Evolutionary conservation across 768 basidiomycete species (phyloP), one percentile per base, ranked within the genome.

Genomic region (Strobilomyces echinocephalus): DNA sequence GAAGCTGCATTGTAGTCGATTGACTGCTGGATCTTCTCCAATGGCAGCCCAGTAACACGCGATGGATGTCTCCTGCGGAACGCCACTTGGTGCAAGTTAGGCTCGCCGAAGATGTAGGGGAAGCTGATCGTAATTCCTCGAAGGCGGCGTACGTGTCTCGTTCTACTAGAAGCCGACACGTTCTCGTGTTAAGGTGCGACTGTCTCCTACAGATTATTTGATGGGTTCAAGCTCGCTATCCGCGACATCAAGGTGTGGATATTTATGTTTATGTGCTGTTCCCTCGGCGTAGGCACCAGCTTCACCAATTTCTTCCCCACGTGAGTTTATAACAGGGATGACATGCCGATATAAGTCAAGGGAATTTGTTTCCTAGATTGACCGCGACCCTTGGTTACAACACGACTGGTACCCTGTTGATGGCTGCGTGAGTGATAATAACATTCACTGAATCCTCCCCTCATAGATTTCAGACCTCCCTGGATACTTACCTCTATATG

Each of bases 51-150:
- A 60, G 79, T 55, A 87, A 85, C 57, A 87, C 84, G 0, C 70
- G 74, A 35, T 86, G 84, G 85, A 62, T 86, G 31, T 68, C 75
- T 9, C 63, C 74, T 0, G 66, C 72, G 7, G 79, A 85, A 55
- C 72, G 76, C 18, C 77, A 75, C n/a, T 72, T 87, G 33, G 84
- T 81, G 5, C 84, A 83, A 69, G 80, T 76, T n/a, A 80, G 85
- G 14, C 73, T 86, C 8, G 80, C 84, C 0, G 84, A 87, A 63
- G 47, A 49, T 20, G 47, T 30, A 9, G 47, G 47, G 16, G 47
- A 49, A 30, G 47, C 47, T 14, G 47, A 49, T n/a, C 28, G 39
- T 8, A 30, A 49, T 15, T 49, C 47, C 36, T 49, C 47, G 4
- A 26, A 39, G 5, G 38, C 24, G 4, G 30, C 59, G 62, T 65